Evolutionary conservation across 164 flowering plant species (phyloP).

Genomic region (Tetracentron sinense): DNA sequence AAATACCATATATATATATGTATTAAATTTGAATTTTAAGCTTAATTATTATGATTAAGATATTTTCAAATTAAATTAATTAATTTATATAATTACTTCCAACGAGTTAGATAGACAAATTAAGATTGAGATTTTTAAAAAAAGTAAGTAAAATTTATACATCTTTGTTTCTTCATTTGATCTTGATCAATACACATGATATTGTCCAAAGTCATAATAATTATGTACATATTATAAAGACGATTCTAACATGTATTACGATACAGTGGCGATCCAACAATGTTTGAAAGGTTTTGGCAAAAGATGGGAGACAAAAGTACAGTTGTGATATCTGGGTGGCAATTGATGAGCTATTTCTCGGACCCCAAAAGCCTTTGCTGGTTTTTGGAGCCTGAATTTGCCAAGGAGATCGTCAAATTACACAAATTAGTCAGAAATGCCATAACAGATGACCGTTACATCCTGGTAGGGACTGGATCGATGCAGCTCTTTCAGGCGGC

Average conservation of each 20-base stretch:
- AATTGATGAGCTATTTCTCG: conserved; percentile 73
- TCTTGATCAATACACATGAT: no score
- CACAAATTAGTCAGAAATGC: conserved; percentile 85
- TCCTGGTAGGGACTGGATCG: conserved; percentile 92
- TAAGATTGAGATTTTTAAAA: no score
- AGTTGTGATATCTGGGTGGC: conserved; percentile 64
- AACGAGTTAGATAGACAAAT: no score
- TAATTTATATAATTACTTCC: no score
- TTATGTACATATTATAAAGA: no score
- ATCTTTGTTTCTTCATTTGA: no score
- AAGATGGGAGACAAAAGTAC: conserved; percentile 49
- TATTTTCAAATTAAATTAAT: no score
- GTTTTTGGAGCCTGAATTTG: conserved; percentile 82
- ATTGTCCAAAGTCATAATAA: no score
- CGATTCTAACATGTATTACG: not conserved
- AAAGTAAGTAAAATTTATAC: no score
- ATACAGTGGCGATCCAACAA: conserved; percentile 95
- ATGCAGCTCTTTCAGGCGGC: conserved; percentile 81
- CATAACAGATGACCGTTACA: conserved; percentile 45
- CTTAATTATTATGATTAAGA: no score
- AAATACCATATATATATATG: no score
- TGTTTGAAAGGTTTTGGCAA: conserved; percentile 76
- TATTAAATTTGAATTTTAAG: no score
- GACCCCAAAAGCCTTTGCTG: conserved; percentile 63
- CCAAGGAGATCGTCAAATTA: conserved; percentile 39